Base-by-base conservation (phyloP, 108 stramenopile species). In the Nitzschia sp. region DNA sequence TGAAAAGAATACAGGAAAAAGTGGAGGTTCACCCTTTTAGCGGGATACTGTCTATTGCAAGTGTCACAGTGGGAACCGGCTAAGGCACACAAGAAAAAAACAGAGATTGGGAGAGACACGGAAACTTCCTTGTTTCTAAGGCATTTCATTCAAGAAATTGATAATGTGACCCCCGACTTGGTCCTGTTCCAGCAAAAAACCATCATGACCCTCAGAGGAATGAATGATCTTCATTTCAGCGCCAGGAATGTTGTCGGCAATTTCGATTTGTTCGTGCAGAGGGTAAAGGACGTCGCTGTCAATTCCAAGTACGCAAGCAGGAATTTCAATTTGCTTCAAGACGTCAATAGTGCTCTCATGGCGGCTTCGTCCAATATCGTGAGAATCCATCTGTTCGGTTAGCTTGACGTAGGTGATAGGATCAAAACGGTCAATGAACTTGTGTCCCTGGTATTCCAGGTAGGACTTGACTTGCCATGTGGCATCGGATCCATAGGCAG, bases 311-410 rank as follows among this genome's bases (percentile, higher is more conserved):
- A 97, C 91, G 46, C 90, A 76, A 5, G 82, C 81, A 11, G 94
- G 92, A 53, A 91, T 87, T 63, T 86, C 72, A 26, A 95, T 83
- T 2, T 63, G 55, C 3, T 69, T 56, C 44, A 95, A 77, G 0
- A 87, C 91, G 25, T 87, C 65, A 41, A 75, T 80, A n/a, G 86
- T 53, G 11, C 82, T 54, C 15, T 70, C 76, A 24, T 81, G 77
- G 46, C 93, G 80, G 38, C 76, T 76, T 25, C 96, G 83, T 21
- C 82, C 77, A 15, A 97, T 67, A 64, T 97, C 93, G 59, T 97
- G 96, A 6, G 87, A 82, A 76, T 95, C 94, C 93, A 97, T 93
- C 71, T 91, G 92, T 67, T 95, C 93, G 46, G 94, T 97, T 72
- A 97, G 53, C 53, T 91, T 90, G 50, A 97, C 86, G 70, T 95